A percentile compares a stretch with the other conserved stretches of the same genome.
Evolutionary conservation across 192 early-diverging fungal genomes (phyloP).

Genomic region (Gamsiella multidivaricata): DNA sequence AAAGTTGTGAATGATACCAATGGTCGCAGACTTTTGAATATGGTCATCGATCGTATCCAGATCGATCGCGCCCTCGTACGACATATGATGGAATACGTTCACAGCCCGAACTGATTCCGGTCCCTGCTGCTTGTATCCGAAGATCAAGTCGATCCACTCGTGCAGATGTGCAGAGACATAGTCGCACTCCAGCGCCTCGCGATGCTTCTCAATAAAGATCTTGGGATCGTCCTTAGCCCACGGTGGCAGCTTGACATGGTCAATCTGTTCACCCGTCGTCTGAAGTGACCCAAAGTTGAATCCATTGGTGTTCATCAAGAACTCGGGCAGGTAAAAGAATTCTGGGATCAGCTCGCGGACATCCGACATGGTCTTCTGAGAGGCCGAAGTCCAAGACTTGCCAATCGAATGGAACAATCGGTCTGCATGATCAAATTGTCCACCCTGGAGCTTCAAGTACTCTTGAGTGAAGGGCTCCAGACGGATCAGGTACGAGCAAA

Average conservation of each 20-base stretch:
- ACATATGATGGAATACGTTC: slow-evolving; percentile 97
- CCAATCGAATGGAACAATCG: slow-evolving; percentile 81
- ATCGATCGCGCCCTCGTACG: slow-evolving; percentile 96
- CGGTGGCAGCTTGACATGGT: slow-evolving; percentile 83
- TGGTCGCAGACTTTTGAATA: slow-evolving; percentile 87
- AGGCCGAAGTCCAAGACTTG: slow-evolving; percentile 81
- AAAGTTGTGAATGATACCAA: slow-evolving; percentile 97
- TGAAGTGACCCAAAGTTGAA: slow-evolving; percentile 70
- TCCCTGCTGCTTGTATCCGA: slow-evolving; percentile 96
- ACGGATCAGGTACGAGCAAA: slow-evolving; percentile 89
- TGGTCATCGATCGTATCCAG: slow-evolving; percentile 90
- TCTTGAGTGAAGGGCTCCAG: slow-evolving; percentile 91
- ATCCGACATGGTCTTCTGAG: slow-evolving; percentile 78
- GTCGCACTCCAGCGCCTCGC: slow-evolving; percentile 84
- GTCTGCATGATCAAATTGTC: slow-evolving; percentile 87
- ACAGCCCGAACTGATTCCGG: slow-evolving; percentile 82
- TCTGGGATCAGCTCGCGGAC: slow-evolving; percentile 97
- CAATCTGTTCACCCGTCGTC: slow-evolving; percentile 71
- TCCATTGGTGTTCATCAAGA: slow-evolving; percentile 79
- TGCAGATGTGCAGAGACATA: slow-evolving; percentile 90
- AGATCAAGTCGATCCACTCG: slow-evolving; percentile 96
- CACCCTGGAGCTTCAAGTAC: slow-evolving; percentile 81
- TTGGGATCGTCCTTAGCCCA: slow-evolving; percentile 84
- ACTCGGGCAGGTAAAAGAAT: slow-evolving; percentile 96
- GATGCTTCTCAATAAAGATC: slow-evolving; percentile 82